Base-by-base conservation (phyloP, 2,329 filamentous ascomycete genomes). In the Acrodontium crateriforme region DNA sequence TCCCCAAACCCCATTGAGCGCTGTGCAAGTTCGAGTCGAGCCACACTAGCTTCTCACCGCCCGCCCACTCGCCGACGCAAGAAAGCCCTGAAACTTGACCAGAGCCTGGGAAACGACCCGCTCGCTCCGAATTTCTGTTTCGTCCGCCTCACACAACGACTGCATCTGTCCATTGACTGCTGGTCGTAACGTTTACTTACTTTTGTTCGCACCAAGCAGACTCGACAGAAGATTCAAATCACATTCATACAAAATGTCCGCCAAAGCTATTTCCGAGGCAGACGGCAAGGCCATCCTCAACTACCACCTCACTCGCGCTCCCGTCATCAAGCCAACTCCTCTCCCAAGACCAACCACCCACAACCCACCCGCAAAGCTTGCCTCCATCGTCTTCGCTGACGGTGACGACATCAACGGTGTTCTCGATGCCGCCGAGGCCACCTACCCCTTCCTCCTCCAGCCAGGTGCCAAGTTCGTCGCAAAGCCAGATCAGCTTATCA, bases 261-360 rank as follows among this genome's bases (percentile, higher is more conserved):
- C 89, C 62, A 98, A 98, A 69, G 80, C 87, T 46, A 95, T 98
- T 58, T 66, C 80, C 71, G 89, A 98, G 72, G 87, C 87, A 71
- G 89, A 98, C 69, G 89, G 89, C 74, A 98, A 98, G 80, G 89
- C 89, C 73, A 95, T 98, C 69, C 74, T 98, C 74, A 95, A 94
- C 80, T 98, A 95, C 74, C 89, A 95, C 71, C 84, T 98, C 64
- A 95, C 89, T 50, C 80, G 89, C 58, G 83, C 89, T 47, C 78
- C 84, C 44, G 79, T 92, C 60, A 93, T 98, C 74, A 95, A 94
- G 79, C 81, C 87, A 46, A 87, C 84, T 54, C 84, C 89, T 63
- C 83, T 95, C 32, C 82, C 85, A 47, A 58, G 71, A 44, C 69
- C 80, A 41, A 62, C 79, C 42, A 89, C 74, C 59, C 89, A 98